Evolutionary conservation across 345 rosid species (phyloP).

Genomic region (Lumnitzera racemosa): DNA sequence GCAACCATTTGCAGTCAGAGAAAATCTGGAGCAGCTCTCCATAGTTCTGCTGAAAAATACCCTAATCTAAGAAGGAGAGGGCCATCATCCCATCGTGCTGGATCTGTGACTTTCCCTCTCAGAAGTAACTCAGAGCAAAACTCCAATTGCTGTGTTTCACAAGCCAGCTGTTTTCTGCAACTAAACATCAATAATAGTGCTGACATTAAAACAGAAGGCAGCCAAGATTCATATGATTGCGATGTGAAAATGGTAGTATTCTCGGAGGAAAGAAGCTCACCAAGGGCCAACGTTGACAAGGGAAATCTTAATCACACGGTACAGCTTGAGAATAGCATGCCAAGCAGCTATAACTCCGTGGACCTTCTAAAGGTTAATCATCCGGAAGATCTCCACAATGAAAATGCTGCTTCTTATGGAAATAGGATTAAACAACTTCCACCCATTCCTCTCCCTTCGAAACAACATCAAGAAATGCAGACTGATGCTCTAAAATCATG

Average conservation of each 20-base stretch:
- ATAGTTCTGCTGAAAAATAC: conserved; percentile 18
- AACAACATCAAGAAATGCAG: conserved; percentile 16
- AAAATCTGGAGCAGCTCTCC: conserved; percentile 30
- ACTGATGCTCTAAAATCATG: conserved; percentile 8
- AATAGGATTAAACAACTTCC: conserved; percentile 27
- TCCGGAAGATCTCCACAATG: conserved; percentile 40
- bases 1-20: conserved; percentile 63
- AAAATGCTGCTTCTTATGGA: conserved; percentile 11
- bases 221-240: conserved; percentile 50
- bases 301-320: conserved; percentile 11
- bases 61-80: conserved; percentile 25
- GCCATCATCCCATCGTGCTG: conserved; percentile 36
- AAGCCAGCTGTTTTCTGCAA: conserved; percentile 38
- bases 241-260: conserved; percentile 33
- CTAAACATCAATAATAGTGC: conserved; percentile 23
- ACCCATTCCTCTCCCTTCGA: conserved; percentile 22
- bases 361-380: conserved; percentile 32
- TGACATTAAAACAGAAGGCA: conserved; percentile 46
- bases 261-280: conserved; percentile 19
- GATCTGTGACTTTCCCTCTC: conserved; percentile 44
- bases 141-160: conserved; percentile 44
- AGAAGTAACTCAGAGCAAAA: conserved; percentile 31
- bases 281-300: conserved; percentile 5
- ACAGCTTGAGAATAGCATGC: conserved; percentile 10
- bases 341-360: conserved; percentile 9